Conservation (phyloP, 1,284 basidiomycete species). For the Boletus subluridellus region DNA sequence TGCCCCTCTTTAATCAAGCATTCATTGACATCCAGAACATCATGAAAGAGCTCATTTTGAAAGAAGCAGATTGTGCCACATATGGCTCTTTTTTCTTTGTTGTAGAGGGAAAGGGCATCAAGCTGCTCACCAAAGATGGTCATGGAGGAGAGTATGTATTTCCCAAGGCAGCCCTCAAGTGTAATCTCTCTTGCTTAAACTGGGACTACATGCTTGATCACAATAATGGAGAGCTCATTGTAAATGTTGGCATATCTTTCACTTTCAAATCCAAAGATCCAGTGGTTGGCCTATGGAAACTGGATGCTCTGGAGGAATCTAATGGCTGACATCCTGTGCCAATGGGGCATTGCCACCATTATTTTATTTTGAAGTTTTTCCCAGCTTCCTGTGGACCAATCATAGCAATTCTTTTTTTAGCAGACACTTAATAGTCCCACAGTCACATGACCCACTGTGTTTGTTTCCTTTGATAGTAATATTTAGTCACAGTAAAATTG, state of each 20-base stretch:
- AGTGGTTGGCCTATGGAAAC: too few relatives aligned
- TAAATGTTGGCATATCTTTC: conserved; percentile 8
- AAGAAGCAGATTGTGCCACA: not conserved
- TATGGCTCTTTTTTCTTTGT: conserved; percentile 26
- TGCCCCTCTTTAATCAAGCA: not conserved
- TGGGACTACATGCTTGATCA: too few relatives aligned
- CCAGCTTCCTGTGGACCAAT: too few relatives aligned
- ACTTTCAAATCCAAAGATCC: not conserved
- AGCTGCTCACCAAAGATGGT: conserved; percentile 12
- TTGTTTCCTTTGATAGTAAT: too few relatives aligned
- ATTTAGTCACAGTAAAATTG: too few relatives aligned
- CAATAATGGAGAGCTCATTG: conserved; percentile 8
- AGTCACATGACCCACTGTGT: too few relatives aligned
- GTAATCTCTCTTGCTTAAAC: not conserved
- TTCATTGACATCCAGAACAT: not conserved
- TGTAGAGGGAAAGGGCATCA: conserved; percentile 17
- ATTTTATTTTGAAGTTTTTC: too few relatives aligned
- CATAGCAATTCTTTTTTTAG: too few relatives aligned
- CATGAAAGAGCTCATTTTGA: not conserved
- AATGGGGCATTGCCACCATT: too few relatives aligned
- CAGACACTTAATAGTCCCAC: too few relatives aligned
- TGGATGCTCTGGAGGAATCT: too few relatives aligned
- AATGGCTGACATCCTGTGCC: too few relatives aligned
- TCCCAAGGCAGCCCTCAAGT: not conserved
- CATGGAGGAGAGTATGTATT: not conserved